Percentiles rank a stretch among this genome's conserved stretches.
These are phyloP conservation scores for Reutealis trisperma DNA, from an alignment of 345 rosid genomes.

Conservation along the genomic window DNA sequence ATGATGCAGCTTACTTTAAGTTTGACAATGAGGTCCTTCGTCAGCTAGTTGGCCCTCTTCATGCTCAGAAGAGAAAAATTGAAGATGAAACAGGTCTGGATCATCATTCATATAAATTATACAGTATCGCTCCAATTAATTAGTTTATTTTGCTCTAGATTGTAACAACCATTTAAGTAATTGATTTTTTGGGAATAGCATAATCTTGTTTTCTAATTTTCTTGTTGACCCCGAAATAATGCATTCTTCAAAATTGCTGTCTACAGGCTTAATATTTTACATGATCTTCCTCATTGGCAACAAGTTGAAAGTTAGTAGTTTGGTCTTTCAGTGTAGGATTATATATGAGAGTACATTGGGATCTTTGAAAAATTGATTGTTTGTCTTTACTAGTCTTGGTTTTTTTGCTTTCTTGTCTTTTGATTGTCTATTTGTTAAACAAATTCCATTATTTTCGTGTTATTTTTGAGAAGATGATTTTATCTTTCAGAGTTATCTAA, in stretches of 20 bases:
- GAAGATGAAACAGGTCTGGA: slow-evolving; percentile 90
- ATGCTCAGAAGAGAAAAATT: slow-evolving; percentile 72
- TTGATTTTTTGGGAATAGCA: not conserved
- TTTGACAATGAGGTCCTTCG: slow-evolving; percentile 84
- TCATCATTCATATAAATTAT: not conserved
- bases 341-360: not conserved
- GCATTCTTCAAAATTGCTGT: not conserved
- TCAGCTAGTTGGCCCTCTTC: slow-evolving; percentile 84
- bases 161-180: not conserved
- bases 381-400: not conserved
- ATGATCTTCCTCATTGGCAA: not conserved
- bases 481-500: not conserved
- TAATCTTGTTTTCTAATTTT: not conserved
- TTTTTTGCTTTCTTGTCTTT: not conserved
- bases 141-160: not conserved
- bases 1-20: slow-evolving; percentile 66
- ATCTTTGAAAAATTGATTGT: not conserved
- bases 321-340: not conserved
- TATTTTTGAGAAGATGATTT: not conserved
- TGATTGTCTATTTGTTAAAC: not conserved
- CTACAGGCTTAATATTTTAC: not conserved
- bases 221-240: not conserved
- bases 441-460: not conserved
- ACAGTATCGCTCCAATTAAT: not conserved
- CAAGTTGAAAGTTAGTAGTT: not conserved